Conservation (phyloP, 768 basidiomycete species). For the Suillus clintonianus region DNA sequence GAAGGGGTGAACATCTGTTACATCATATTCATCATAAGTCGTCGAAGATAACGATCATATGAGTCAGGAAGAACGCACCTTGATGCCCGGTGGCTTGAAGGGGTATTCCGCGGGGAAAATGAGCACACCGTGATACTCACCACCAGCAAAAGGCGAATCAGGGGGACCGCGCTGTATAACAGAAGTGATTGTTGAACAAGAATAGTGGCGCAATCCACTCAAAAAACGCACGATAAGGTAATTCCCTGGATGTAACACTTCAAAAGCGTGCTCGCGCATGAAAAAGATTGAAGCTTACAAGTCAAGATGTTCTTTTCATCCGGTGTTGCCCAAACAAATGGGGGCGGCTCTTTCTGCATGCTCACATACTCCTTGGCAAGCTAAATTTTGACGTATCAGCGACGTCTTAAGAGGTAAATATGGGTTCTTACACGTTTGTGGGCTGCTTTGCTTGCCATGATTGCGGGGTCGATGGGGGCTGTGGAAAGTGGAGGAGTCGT, state of each 20-base stretch:
- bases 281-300: conserved; percentile 56
- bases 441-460: conserved; percentile 85
- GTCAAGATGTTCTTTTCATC: conserved; percentile 98
- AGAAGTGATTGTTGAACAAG: conserved; percentile 10
- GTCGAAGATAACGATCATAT: conserved; percentile 4
- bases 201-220: not conserved
- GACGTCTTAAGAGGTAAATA: conserved; percentile 15
- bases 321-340: conserved; percentile 93
- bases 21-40: conserved; percentile 9
- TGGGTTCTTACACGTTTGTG: conserved; percentile 69
- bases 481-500: conserved; percentile 10
- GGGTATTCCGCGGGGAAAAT: conserved; percentile 94
- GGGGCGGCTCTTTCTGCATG: conserved; percentile 93
- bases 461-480: conserved; percentile 5
- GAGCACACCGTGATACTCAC: conserved; percentile 93
- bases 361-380: conserved; percentile 85
- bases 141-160: conserved; percentile 86
- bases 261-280: conserved; percentile 7
- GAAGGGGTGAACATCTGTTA: conserved; percentile 87
- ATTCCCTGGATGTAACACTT: conserved; percentile 67
- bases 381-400: conserved; percentile 37
- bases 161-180: conserved; percentile 81
- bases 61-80: conserved; percentile 50
- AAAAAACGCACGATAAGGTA: conserved; percentile 77
- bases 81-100: conserved; percentile 96